These are phyloP conservation scores for Poterioochromonas sp. DNA, from an alignment of 352 stramenopile genomes.

Conservation along the genomic window DNA sequence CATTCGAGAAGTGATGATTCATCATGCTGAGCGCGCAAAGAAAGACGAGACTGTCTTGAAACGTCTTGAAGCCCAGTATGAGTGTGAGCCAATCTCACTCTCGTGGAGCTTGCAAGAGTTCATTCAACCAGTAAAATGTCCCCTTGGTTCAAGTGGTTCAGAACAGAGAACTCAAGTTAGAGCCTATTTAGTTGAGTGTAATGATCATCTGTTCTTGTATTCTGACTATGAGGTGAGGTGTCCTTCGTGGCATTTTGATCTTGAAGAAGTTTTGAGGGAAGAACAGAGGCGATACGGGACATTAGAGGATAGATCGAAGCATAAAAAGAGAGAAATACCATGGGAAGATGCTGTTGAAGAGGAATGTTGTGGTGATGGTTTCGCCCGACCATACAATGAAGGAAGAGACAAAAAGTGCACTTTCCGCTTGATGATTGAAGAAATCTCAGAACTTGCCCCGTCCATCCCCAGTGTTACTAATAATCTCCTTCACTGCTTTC, in stretches of 20 bases:
- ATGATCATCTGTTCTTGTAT: neutral
- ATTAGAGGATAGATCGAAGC: too few relatives aligned
- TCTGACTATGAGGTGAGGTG: neutral
- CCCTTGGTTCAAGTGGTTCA: neutral
- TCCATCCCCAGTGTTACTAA: too few relatives aligned
- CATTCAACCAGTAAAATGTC: neutral
- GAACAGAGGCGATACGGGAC: neutral
- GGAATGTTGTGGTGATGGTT: conserved; percentile 1
- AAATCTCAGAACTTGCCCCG: neutral
- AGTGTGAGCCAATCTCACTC: neutral
- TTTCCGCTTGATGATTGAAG: neutral
- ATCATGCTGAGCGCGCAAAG: neutral
- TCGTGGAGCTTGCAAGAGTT: conserved; percentile 22
- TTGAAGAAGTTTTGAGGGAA: neutral
- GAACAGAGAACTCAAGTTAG: neutral
- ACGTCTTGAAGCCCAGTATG: neutral
- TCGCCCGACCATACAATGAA: conserved; percentile 12
- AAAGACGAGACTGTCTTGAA: neutral
- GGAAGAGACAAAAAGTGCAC: neutral
- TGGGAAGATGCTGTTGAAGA: neutral
- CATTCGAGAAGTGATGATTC: neutral
- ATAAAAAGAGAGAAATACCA: neutral
- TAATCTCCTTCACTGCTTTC: neutral
- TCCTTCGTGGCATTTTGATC: neutral
- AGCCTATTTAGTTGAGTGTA: neutral